Evolutionary conservation across 345 rosid genomes (phyloP).

Genomic region (Kandelia obovata): DNA sequence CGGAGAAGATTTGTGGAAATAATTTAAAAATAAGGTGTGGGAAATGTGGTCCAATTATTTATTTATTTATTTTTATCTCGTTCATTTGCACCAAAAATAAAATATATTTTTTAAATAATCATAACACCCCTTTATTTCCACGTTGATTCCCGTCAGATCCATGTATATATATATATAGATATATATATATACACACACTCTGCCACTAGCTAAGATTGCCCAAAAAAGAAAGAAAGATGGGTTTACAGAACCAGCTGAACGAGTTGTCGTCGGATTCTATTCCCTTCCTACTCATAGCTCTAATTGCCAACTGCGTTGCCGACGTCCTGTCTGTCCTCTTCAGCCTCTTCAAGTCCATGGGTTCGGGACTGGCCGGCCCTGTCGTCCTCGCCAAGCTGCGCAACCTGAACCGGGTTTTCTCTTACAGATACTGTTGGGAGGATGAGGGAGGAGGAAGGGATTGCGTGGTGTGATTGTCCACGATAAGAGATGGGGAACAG

Average conservation of each 20-base stretch:
- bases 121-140: too few species aligned
- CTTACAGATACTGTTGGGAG: conserved; percentile 32
- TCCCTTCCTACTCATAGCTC: conserved; percentile 54
- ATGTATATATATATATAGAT: too few species aligned
- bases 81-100: too few species aligned
- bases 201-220: too few species aligned
- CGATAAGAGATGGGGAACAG: conserved; percentile 61
- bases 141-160: too few species aligned
- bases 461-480: conserved; percentile 66
- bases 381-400: conserved; percentile 63
- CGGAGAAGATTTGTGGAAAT: too few species aligned
- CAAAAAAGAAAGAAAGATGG: conserved; percentile 35
- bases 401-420: conserved; percentile 44
- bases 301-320: conserved; percentile 51
- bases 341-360: conserved; percentile 25
- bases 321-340: conserved; percentile 46
- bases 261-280: conserved; percentile 77
- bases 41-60: too few species aligned
- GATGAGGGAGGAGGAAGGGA: conserved; percentile 14
- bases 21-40: too few species aligned
- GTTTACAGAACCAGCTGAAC: conserved; percentile 61
- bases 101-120: too few species aligned
- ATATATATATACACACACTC: too few species aligned
- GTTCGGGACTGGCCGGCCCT: conserved; percentile 49
- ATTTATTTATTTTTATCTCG: too few species aligned